A percentile compares a stretch with the other conserved stretches of the same genome.
Evolutionary conservation across 495 filamentous ascomycete species (phyloP).

Genomic region (Penicillium turbatum): DNA sequence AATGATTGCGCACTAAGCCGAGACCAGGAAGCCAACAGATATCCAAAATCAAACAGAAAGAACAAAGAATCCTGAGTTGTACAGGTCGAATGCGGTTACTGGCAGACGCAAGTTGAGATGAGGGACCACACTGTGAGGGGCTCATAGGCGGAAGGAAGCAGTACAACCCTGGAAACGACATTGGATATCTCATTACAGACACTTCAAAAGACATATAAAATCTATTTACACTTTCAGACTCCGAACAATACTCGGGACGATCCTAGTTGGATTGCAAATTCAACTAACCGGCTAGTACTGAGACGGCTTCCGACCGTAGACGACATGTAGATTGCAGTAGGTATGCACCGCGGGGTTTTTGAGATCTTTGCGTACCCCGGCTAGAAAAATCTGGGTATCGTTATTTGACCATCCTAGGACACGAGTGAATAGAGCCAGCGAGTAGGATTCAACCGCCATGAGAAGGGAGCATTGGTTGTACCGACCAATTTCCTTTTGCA

Average conservation of each 20-base stretch:
- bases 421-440: slow-evolving; percentile 47
- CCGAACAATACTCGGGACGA: background rate
- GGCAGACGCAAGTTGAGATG: background rate
- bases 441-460: slow-evolving; percentile 42
- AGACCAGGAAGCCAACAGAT: background rate
- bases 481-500: slow-evolving; percentile 44
- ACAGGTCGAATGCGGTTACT: background rate
- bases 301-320: slow-evolving; percentile 32
- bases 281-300: background rate
- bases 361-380: slow-evolving; percentile 49
- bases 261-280: slow-evolving; percentile 13
- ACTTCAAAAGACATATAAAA: background rate
- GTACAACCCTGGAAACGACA: background rate
- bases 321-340: slow-evolving; percentile 36
- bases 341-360: slow-evolving; percentile 47
- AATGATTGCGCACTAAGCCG: background rate
- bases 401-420: slow-evolving; percentile 52
- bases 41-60: background rate
- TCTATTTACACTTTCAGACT: slow-evolving; percentile 2
- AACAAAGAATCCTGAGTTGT: background rate
- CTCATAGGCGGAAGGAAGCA: background rate
- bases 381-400: slow-evolving; percentile 54
- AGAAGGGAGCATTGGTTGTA: slow-evolving; percentile 40
- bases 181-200: background rate
- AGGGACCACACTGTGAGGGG: background rate